These are phyloP conservation scores for Cucumis hystrix DNA, from an alignment of 306 rosid species.

Conservation along the genomic window DNA sequence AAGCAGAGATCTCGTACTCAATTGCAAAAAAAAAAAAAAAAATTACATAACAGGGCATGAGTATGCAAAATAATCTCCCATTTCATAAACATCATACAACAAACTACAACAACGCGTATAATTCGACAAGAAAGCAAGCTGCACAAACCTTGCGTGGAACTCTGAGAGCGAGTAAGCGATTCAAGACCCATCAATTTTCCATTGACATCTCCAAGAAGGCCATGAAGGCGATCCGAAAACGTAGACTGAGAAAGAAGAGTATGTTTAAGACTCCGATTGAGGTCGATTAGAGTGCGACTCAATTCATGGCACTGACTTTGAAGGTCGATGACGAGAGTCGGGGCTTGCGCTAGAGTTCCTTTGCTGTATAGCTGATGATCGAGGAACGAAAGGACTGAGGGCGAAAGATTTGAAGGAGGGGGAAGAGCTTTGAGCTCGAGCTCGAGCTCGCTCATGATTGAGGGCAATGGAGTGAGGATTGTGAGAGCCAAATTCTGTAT, in stretches of 20 bases:
- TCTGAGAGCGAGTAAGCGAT: conserved; percentile 32
- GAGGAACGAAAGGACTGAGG: conserved; percentile 49
- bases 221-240: conserved; percentile 41
- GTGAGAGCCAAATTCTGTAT: background rate
- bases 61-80: conserved; percentile 4
- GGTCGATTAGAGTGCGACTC: conserved; percentile 42
- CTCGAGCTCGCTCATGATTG: conserved; percentile 4
- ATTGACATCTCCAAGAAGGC: conserved; percentile 24
- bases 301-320: conserved; percentile 42
- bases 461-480: background rate
- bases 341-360: conserved; percentile 22
- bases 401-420: conserved; percentile 36
- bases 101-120: background rate
- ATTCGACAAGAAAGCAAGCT: background rate
- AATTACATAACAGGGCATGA: background rate
- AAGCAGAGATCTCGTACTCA: background rate
- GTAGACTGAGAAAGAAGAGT: conserved; percentile 44
- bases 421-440: conserved; percentile 21
- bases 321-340: conserved; percentile 44
- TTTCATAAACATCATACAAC: background rate
- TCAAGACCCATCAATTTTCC: conserved; percentile 27
- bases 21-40: background rate
- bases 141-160: conserved; percentile 23
- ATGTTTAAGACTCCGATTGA: conserved; percentile 43
- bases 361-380: conserved; percentile 25